A percentile compares a stretch with the other conserved stretches of the same genome.
Conservation (phyloP, 225 moss, liverwort and hornwort species). For the Polytrichum commune region DNA sequence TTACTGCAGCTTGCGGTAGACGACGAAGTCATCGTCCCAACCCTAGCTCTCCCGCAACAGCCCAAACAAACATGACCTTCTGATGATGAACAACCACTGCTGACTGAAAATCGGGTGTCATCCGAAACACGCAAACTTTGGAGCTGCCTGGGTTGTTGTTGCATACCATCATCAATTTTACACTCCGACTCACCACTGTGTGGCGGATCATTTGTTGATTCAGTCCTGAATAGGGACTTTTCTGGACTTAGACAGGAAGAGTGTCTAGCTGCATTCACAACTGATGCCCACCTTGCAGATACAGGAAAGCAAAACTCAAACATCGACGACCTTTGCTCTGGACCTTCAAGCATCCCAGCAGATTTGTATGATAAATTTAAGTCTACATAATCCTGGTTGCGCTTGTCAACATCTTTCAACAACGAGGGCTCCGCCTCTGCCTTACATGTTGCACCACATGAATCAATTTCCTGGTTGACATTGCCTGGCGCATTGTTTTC, state of each 20-base stretch:
- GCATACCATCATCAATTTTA: no score
- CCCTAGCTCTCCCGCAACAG: constrained; percentile 15
- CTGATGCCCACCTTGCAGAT: constrained; percentile 38
- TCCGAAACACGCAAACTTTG: no score
- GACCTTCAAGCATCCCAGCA: constrained; percentile 11
- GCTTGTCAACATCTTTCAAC: constrained; percentile 8
- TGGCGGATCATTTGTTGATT: no score
- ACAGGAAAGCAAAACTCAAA: constrained; percentile 39
- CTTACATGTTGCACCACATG: background rate
- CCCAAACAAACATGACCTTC: constrained; percentile 22
- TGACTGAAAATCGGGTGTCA: no score
- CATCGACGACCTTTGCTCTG: constrained; percentile 18
- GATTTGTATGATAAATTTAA: constrained; percentile 12
- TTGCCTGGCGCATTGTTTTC: background rate
- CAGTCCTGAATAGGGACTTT: no score
- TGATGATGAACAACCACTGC: no score
- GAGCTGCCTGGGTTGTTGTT: no score
- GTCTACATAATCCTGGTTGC: constrained; percentile 15
- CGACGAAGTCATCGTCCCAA: no score
- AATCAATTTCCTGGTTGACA: constrained; percentile 14
- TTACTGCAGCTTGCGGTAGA: constrained; percentile 6
- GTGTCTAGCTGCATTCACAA: constrained; percentile 45
- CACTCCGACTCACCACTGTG: no score
- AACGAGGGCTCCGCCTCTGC: constrained; percentile 10
- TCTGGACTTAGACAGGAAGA: constrained; percentile 24